Evolutionary conservation across 1,139 yeast genomes (phyloP), one percentile per base, ranked within the genome.

Genomic region (Hemisphaericaspora lyxosophila): DNA sequence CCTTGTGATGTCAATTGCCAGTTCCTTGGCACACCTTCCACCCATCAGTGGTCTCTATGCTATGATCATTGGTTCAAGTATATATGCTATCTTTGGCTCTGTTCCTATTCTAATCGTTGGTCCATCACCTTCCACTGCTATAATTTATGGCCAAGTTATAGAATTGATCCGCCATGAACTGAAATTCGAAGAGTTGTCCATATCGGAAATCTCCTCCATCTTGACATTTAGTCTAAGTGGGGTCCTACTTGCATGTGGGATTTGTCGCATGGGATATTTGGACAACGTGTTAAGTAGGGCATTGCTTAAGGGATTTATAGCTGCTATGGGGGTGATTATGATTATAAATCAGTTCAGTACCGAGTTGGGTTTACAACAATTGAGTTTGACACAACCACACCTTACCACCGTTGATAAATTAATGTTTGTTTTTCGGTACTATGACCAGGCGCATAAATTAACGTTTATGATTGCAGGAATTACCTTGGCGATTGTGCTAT

Each of bases 261-360:
- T 64, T 6, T 47, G 57, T 15, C 40, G 68, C 14, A 50, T 60
- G 26, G 69, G 69, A 1, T 64, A 60, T 41, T 47, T 64, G 34
- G 67, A 60, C 42, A 62, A 54, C 34, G 60, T 64, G 12, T 50
- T 64, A 31, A 57, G 63, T 22, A 47, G 68, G 24, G 60, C 68
- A 1, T 45, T 64, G 13, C 45, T 64, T 9, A 63, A 62, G 39
- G 69, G 69, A 1, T 64, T 63, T 31, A 46, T 64, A 13, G 67
- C 63, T 2, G 68, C 68, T 13, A 60, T 64, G 64, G 69, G 68
- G 5, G 42, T 59, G 8, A 59, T 63, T 24, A 63, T 64, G 67
- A 61, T 64, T 23, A 47, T 58, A 12, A 62, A 55, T 41, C 65
- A 63, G 42, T 42, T 64, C 6, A 51, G 55, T 16, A 51, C 58